Percentiles rank a stretch among this genome's conserved stretches.
These are phyloP conservation scores for Fusarium tjaetaba DNA, from an alignment of 2,329 filamentous ascomycete species.

Conservation along the genomic window DNA sequence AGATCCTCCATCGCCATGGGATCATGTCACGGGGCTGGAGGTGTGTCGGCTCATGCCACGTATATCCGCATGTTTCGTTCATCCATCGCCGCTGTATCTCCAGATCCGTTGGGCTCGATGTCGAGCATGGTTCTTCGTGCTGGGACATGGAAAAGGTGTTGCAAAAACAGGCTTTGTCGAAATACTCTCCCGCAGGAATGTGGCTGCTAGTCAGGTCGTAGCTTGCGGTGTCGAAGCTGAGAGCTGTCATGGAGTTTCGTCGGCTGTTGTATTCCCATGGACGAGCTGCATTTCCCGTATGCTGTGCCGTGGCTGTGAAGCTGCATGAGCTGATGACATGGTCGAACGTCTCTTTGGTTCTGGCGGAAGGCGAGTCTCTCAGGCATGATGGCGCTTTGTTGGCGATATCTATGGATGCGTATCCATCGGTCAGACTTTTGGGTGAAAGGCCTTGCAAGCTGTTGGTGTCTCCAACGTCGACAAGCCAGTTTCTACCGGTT, in stretches of 20 bases:
- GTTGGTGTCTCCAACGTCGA: conserved; percentile 13
- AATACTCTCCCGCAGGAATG: conserved; percentile 8
- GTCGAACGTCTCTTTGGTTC: not conserved
- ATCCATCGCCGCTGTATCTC: conserved; percentile 16
- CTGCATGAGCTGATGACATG: conserved; percentile 10
- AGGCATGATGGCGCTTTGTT: conserved; percentile 19
- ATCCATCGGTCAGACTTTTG: not conserved
- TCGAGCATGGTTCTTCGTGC: conserved; percentile 9
- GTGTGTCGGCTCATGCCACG: not conserved
- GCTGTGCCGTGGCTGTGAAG: conserved; percentile 4
- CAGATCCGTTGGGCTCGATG: not conserved
- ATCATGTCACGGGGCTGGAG: conserved; percentile 8
- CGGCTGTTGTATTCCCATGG: conserved; percentile 25
- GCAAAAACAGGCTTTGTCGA: conserved; percentile 31
- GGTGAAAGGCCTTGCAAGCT: not conserved
- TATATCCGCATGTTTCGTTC: conserved; percentile 12
- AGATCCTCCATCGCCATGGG: conserved; percentile 26
- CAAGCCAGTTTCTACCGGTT: conserved; percentile 23
- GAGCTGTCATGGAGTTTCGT: not conserved
- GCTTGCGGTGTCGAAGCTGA: conserved; percentile 20
- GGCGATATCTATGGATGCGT: not conserved
- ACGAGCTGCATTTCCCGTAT: conserved; percentile 17
- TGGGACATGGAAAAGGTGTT: not conserved
- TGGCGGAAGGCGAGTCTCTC: not conserved
- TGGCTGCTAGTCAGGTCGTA: not conserved